A percentile compares a stretch with the other conserved stretches of the same genome.
phyloP scores from a whole-genome alignment of 768 basidiomycete species.

The Mycena rebaudengoi region DNA sequence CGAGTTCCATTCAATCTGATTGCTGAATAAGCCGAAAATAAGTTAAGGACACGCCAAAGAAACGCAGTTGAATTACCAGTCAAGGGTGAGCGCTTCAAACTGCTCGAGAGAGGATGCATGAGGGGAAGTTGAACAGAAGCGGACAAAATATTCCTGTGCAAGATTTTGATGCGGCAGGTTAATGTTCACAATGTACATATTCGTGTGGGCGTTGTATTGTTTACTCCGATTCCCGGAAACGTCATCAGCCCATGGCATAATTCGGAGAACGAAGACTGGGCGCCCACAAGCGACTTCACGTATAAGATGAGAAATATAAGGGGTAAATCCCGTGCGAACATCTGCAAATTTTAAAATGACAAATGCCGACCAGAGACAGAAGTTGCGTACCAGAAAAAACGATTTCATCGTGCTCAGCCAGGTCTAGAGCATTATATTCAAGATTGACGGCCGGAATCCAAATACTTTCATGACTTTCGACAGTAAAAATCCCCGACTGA shows the following conservation, averaged over 20 bases:
- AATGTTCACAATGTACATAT: conserved; percentile 39
- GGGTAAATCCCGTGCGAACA: background rate
- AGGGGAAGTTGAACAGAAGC: conserved; percentile 40
- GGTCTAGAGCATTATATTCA: background rate
- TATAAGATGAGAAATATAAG: conserved; percentile 27
- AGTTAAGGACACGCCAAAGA: background rate
- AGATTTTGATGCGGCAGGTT: conserved; percentile 35
- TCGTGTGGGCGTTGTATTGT: conserved; percentile 45
- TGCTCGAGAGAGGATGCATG: conserved; percentile 39
- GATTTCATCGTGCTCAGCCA: background rate
- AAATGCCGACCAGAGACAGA: background rate
- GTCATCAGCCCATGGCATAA: conserved; percentile 2
- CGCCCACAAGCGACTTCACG: background rate
- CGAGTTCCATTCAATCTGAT: background rate
- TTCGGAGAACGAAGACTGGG: background rate
- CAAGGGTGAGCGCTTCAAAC: conserved; percentile 34
- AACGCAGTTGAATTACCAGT: background rate
- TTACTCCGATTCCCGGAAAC: conserved; percentile 28
- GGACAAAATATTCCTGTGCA: conserved; percentile 42
- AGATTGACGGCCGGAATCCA: background rate
- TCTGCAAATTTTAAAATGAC: background rate
- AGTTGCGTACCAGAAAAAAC: background rate
- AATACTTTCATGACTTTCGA: background rate
- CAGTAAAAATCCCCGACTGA: too few relatives aligned
- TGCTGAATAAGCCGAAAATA: background rate